phyloP scores from a whole-genome alignment of 208 protist species.

The Trypanosoma rangeli region DNA sequence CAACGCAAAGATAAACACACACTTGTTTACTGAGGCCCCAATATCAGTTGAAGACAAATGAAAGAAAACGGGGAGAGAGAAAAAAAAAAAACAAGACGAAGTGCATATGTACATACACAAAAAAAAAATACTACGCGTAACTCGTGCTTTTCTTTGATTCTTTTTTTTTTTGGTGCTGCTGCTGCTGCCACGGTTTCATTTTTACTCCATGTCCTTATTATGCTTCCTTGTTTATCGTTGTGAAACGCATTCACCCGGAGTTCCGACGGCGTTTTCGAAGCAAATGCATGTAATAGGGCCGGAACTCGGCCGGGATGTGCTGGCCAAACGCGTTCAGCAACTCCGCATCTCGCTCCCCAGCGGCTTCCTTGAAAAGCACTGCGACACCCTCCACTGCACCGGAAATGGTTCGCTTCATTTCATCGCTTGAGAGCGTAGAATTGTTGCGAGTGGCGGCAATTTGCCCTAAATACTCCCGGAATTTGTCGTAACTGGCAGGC shows the following conservation, averaged over 20 bases:
- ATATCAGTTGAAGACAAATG: neutral
- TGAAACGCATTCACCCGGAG: neutral
- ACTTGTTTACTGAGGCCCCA: neutral
- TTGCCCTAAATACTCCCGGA: constrained; percentile 50
- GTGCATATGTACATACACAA: neutral
- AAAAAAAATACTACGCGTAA: neutral
- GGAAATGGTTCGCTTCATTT: constrained; percentile 24
- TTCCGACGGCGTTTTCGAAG: constrained; percentile 29
- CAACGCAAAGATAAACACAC: neutral
- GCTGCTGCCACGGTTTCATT: neutral
- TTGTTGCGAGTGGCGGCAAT: constrained; percentile 40
- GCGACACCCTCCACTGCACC: constrained; percentile 27
- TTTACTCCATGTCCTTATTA: neutral
- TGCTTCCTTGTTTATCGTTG: neutral
- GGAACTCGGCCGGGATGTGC: constrained; percentile 79
- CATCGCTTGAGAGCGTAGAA: constrained; percentile 8
- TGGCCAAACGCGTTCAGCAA: constrained; percentile 58
- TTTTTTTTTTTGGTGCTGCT: neutral
- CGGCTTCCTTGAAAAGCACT: constrained; percentile 49
- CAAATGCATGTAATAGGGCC: constrained; percentile 48
- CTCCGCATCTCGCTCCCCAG: constrained; percentile 23
- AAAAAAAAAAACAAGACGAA: constrained; percentile 15
- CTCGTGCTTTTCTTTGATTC: neutral
- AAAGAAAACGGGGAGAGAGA: constrained; percentile 10
- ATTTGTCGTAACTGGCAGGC: constrained; percentile 51